phyloP scores from a whole-genome alignment of 2,329 filamentous ascomycete species.

The Pseudogymnoascus sp. region DNA sequence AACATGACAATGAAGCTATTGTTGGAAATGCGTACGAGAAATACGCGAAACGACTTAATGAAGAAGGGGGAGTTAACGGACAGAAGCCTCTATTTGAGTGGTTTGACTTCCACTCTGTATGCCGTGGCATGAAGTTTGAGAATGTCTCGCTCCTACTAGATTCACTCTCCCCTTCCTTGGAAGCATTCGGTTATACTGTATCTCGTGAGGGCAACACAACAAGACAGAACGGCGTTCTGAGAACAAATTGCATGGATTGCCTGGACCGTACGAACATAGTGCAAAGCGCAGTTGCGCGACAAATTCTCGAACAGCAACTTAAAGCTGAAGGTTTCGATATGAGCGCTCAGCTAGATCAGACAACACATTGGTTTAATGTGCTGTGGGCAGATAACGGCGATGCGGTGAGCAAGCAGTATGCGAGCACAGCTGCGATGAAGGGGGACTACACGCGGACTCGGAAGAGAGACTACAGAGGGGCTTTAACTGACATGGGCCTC shows the following conservation, averaged over 20 bases:
- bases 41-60: constrained; percentile 60
- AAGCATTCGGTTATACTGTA: constrained; percentile 65
- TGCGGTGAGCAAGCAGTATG: constrained; percentile 90
- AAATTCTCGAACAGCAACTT: constrained; percentile 73
- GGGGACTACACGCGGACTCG: constrained; percentile 91
- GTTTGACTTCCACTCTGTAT: constrained; percentile 94
- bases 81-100: constrained; percentile 68
- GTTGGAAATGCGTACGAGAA: constrained; percentile 73
- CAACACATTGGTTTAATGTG: constrained; percentile 88
- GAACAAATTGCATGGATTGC: constrained; percentile 99
- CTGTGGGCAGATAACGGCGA: constrained; percentile 98
- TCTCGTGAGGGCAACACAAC: constrained; percentile 33
- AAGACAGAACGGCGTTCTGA: constrained; percentile 67
- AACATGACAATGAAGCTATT: constrained; percentile 71
- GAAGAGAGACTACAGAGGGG: constrained; percentile 85
- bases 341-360: constrained; percentile 66
- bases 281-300: constrained; percentile 81
- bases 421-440: constrained; percentile 90
- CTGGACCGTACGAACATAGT: constrained; percentile 93
- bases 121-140: constrained; percentile 95
- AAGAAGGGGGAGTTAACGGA: constrained; percentile 44
- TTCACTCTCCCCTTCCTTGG: constrained; percentile 59
- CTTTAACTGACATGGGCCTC: constrained; percentile 82
- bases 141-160: constrained; percentile 79
- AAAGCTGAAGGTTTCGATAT: constrained; percentile 69